These are phyloP conservation scores for Phoenix dactylifera DNA, from an alignment of 176 grass and related monocot species.

Conservation along the genomic window DNA sequence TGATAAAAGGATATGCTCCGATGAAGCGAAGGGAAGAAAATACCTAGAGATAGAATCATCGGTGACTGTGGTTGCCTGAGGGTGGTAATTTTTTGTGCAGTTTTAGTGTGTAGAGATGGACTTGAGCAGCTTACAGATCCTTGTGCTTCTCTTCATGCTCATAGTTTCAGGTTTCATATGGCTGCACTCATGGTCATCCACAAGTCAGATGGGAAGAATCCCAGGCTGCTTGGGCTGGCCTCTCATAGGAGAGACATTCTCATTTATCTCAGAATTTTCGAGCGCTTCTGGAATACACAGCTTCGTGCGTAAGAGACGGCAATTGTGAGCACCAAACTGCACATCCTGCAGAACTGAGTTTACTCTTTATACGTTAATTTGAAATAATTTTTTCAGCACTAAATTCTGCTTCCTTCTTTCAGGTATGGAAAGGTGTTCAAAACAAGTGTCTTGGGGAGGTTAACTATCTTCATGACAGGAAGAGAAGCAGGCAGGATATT, in stretches of 20 bases:
- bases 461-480: slow-evolving; percentile 59
- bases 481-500: slow-evolving; percentile 57
- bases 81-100: too few species aligned
- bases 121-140: too few species aligned
- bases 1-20: too few species aligned
- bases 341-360: neutral
- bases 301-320: slow-evolving; percentile 56
- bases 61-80: too few species aligned
- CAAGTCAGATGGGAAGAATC: slow-evolving; percentile 31
- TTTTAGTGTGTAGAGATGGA: too few species aligned
- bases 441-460: slow-evolving; percentile 47
- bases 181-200: slow-evolving; percentile 16
- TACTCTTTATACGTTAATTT: too few species aligned
- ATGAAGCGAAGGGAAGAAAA: too few species aligned
- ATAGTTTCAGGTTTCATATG: slow-evolving; percentile 15
- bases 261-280: slow-evolving; percentile 60
- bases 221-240: slow-evolving; percentile 55
- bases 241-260: slow-evolving; percentile 50
- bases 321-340: neutral
- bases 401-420: neutral
- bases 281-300: slow-evolving; percentile 39
- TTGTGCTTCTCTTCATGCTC: too few species aligned
- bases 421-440: slow-evolving; percentile 76
- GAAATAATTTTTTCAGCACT: too few species aligned
- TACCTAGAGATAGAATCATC: too few species aligned